Percentiles rank a stretch among this genome's conserved stretches.
Evolutionary conservation across 2,329 filamentous ascomycete species (phyloP).

Genomic region (Colletotrichum destructivum): DNA sequence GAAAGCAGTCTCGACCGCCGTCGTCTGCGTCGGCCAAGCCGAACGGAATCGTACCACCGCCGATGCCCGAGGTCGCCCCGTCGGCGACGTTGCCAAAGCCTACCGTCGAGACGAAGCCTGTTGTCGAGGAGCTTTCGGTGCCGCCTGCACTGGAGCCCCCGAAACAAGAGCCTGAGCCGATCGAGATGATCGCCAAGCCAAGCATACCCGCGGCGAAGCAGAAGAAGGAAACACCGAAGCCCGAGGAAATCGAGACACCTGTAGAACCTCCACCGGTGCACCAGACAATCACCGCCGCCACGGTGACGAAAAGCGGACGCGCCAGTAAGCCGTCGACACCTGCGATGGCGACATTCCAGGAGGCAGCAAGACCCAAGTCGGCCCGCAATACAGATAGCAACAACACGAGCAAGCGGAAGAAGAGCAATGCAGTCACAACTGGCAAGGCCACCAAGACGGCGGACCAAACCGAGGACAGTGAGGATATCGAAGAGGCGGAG

Average conservation of each 20-base stretch:
- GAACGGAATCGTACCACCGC: conserved; percentile 62
- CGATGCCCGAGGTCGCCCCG: conserved; percentile 55
- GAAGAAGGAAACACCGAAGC: conserved; percentile 61
- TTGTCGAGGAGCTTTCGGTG: conserved; percentile 47
- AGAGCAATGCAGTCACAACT: conserved; percentile 61
- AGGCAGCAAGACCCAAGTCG: conserved; percentile 68
- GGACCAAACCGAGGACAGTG: conserved; percentile 61
- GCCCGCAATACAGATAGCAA: conserved; percentile 62
- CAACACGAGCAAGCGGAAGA: conserved; percentile 72
- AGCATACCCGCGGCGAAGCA: conserved; percentile 49
- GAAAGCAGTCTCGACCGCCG: conserved; percentile 66
- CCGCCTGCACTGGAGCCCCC: conserved; percentile 35
- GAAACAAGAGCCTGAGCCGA: conserved; percentile 47
- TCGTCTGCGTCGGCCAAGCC: conserved; percentile 73
- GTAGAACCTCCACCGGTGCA: conserved; percentile 60
- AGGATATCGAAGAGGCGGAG: conserved; percentile 65
- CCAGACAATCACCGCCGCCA: conserved; percentile 55
- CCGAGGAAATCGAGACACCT: conserved; percentile 52
- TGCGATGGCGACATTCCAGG: conserved; percentile 72
- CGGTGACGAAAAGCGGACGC: conserved; percentile 75
- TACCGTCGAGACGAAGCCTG: conserved; percentile 20
- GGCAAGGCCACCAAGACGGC: conserved; percentile 54
- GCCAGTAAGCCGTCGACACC: conserved; percentile 79
- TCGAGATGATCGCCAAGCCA: conserved; percentile 45
- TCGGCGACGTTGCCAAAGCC: conserved; percentile 29